Conservation (phyloP, 441 rosid species). For the Gossypium davidsonii region DNA sequence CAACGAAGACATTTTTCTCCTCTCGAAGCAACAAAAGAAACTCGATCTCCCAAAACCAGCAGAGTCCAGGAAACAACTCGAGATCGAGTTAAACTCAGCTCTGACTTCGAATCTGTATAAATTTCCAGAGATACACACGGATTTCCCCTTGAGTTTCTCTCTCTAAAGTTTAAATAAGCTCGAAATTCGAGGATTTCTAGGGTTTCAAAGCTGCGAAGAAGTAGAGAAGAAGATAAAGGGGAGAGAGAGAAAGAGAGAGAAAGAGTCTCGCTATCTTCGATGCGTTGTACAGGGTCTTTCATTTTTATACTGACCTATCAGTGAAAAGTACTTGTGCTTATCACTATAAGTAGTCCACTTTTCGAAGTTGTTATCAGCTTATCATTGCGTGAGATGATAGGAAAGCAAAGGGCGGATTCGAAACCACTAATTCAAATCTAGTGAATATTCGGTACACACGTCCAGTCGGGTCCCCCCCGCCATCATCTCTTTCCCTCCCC, state of each 20-base stretch:
- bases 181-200: conserved; percentile 49
- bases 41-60: background rate
- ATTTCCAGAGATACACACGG: background rate
- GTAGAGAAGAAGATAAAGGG: conserved; percentile 26
- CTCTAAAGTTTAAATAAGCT: conserved; percentile 17
- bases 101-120: background rate
- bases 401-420: conserved; percentile 51
- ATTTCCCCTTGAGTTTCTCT: background rate
- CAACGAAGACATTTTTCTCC: conserved; percentile 51
- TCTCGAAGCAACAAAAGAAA: background rate
- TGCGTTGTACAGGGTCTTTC: conserved; percentile 57
- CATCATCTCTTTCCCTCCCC: background rate
- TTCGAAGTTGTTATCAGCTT: background rate
- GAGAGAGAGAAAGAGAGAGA: conserved; percentile 31
- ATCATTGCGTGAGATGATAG: conserved; percentile 28
- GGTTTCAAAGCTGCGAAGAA: conserved; percentile 57
- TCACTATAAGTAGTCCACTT: rapidly evolving
- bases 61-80: background rate
- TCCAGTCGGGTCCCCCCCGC: conserved; percentile 33
- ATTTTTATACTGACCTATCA: conserved; percentile 43
- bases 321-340: background rate
- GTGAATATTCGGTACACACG: conserved; percentile 77
- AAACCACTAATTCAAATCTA: conserved; percentile 71
- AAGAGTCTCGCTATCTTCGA: conserved; percentile 79
- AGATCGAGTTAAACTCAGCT: conserved; percentile 3